phyloP scores from a whole-genome alignment of 2,329 filamentous ascomycete species.

The Immersiporthe knoxdaviesiana region DNA sequence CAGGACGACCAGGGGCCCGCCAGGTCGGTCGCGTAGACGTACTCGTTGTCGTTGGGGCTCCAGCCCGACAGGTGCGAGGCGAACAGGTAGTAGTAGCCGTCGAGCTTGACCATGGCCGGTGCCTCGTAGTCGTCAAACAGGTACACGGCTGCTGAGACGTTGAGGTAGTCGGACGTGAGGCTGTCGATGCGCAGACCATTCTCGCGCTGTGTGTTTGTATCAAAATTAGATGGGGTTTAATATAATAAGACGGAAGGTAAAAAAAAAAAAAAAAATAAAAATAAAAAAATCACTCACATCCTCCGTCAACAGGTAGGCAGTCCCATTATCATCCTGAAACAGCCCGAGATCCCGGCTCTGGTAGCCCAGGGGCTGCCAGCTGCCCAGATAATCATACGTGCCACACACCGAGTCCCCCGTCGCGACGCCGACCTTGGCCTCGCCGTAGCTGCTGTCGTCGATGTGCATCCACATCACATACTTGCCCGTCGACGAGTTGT shows the following conservation, averaged over 20 bases:
- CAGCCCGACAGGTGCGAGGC: constrained; percentile 60
- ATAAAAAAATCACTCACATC: constrained; percentile 62
- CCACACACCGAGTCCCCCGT: constrained; percentile 64
- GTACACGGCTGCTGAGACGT: constrained; percentile 51
- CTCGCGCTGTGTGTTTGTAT: constrained; percentile 43
- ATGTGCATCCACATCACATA: constrained; percentile 74
- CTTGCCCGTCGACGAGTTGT: constrained; percentile 62
- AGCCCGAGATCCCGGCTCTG: constrained; percentile 56
- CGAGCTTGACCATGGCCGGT: constrained; percentile 64
- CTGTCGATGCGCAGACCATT: constrained; percentile 59
- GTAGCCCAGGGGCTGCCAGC: constrained; percentile 39
- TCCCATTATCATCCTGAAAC: constrained; percentile 65
- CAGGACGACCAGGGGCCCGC: constrained; percentile 60
- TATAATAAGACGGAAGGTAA: no score
- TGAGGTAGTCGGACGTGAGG: constrained; percentile 60
- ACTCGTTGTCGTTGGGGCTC: constrained; percentile 66
- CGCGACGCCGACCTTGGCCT: constrained; percentile 67
- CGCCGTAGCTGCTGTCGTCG: constrained; percentile 62
- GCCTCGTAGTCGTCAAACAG: constrained; percentile 60
- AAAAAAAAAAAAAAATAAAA: no score
- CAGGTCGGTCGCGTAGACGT: constrained; percentile 26
- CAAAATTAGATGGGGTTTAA: no score
- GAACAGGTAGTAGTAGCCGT: constrained; percentile 68
- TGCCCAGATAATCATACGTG: constrained; percentile 49
- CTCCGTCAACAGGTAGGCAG: constrained; percentile 64